Conservation (phyloP, 2,329 filamentous ascomycete genomes). For the Trichoderma oligosporum region DNA sequence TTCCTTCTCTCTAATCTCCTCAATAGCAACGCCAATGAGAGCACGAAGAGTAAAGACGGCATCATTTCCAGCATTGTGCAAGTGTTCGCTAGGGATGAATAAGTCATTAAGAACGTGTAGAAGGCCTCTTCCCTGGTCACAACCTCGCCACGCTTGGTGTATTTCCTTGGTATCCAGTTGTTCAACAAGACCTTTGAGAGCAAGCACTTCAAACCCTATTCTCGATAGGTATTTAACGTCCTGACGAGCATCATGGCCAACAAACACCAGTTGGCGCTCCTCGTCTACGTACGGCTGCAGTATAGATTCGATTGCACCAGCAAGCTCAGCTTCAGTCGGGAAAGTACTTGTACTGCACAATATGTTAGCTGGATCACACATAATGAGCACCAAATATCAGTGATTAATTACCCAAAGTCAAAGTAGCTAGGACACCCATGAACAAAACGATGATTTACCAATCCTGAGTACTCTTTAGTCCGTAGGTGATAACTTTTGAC, state of each 20-base stretch:
- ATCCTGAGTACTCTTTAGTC: slow-evolving; percentile 62
- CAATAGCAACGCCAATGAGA: slow-evolving; percentile 52
- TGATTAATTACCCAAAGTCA: slow-evolving; percentile 63
- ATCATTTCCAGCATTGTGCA: slow-evolving; percentile 90
- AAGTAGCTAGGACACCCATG: slow-evolving; percentile 70
- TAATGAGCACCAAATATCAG: neutral
- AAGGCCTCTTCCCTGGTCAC: slow-evolving; percentile 54
- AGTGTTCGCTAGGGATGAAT: slow-evolving; percentile 56
- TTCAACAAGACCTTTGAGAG: slow-evolving; percentile 54
- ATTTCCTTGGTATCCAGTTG: slow-evolving; percentile 70
- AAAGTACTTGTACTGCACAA: slow-evolving; percentile 41
- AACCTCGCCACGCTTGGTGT: slow-evolving; percentile 59
- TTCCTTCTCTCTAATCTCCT: slow-evolving; percentile 25
- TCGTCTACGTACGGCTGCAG: slow-evolving; percentile 32
- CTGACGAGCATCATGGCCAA: slow-evolving; percentile 68
- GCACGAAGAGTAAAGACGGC: slow-evolving; percentile 74
- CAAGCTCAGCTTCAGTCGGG: slow-evolving; percentile 34
- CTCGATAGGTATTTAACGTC: slow-evolving; percentile 67
- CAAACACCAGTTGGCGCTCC: slow-evolving; percentile 60
- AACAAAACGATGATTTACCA: slow-evolving; percentile 66
- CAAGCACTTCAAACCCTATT: slow-evolving; percentile 59
- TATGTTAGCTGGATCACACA: slow-evolving; percentile 15
- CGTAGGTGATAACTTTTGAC: slow-evolving; percentile 74
- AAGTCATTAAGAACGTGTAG: slow-evolving; percentile 59
- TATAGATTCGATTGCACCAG: slow-evolving; percentile 35